Evolutionary conservation across 768 basidiomycete species (phyloP).

Genomic region (Tremella mesenterica): DNA sequence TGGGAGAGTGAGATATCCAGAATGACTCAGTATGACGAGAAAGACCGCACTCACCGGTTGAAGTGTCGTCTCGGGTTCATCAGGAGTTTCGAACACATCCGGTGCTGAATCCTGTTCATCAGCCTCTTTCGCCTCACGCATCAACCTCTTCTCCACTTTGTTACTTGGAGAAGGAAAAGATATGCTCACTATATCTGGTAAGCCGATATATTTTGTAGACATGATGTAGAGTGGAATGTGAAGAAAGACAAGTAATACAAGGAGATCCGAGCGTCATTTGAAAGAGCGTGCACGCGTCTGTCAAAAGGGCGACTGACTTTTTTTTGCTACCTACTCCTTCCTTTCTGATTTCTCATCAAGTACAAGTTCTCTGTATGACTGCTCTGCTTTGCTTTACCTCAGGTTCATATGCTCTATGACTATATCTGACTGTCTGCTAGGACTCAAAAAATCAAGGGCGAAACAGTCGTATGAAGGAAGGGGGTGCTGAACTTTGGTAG

Average conservation of each 20-base stretch:
- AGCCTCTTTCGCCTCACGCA: background rate
- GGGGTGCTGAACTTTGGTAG: no score
- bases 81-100: constrained; percentile 44
- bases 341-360: no score
- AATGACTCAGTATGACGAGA: no score
- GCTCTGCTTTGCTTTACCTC: no score
- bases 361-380: no score
- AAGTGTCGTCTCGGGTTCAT: constrained; percentile 30
- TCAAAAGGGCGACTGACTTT: background rate
- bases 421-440: no score
- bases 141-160: no score
- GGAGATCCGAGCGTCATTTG: background rate
- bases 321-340: no score
- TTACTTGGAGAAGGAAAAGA: background rate
- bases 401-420: no score
- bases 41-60: constrained; percentile 25
- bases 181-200: constrained; percentile 43
- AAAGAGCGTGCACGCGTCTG: background rate
- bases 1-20: no score
- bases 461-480: no score
- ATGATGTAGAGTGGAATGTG: constrained; percentile 7
- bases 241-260: background rate
- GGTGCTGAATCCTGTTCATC: constrained; percentile 39
- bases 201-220: constrained; percentile 37
- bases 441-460: no score